Evolutionary conservation across 225 moss, liverwort and hornwort species (phyloP).

Genomic region (Anthoceros angustus): DNA sequence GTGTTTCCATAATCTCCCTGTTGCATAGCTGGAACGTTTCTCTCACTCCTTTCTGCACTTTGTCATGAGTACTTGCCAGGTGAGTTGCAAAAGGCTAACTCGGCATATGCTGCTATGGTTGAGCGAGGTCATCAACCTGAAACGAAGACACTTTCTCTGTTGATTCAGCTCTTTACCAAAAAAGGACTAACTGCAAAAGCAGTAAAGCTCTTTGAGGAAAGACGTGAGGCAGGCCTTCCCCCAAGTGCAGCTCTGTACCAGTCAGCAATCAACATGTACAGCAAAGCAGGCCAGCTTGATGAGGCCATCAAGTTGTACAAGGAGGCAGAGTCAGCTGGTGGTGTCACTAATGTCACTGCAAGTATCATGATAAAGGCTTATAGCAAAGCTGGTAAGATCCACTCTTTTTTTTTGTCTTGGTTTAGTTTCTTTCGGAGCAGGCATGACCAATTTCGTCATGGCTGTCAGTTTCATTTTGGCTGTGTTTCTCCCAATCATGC

Average conservation of each 20-base stretch:
- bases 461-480: neutral
- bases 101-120: conserved; percentile 28
- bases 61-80: conserved; percentile 21
- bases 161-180: conserved; percentile 63
- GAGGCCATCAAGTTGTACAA: conserved; percentile 40
- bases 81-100: conserved; percentile 53
- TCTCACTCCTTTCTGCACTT: neutral
- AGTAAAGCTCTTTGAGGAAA: conserved; percentile 32
- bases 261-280: conserved; percentile 45
- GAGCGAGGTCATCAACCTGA: conserved; percentile 30
- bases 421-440: neutral
- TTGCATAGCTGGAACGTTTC: neutral
- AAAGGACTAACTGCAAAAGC: conserved; percentile 43
- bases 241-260: conserved; percentile 51
- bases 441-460: neutral
- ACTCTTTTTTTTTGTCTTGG: neutral
- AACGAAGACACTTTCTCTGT: conserved; percentile 36
- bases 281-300: conserved; percentile 43
- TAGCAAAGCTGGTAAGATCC: conserved; percentile 52
- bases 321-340: conserved; percentile 37
- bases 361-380: conserved; percentile 70
- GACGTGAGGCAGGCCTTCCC: conserved; percentile 16
- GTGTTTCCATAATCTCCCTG: neutral
- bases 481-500: conserved; percentile 5
- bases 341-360: conserved; percentile 46